Conservation (phyloP, 495 filamentous ascomycete species). For the Daldinia decipiens region DNA sequence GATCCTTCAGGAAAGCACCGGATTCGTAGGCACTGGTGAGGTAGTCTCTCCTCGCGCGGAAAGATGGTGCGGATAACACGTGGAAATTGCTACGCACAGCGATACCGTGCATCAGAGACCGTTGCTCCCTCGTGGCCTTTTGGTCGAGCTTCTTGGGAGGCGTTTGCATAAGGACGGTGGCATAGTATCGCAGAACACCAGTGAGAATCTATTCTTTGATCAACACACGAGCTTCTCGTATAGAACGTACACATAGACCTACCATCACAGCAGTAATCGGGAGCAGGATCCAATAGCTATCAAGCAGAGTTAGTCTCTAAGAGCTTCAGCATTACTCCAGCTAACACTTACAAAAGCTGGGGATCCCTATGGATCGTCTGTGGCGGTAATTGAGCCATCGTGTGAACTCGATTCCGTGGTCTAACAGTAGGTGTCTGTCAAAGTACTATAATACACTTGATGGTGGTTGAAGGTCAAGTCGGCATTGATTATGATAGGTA, state of each 20-base stretch:
- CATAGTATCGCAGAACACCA: constrained; percentile 95
- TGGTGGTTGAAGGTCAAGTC: constrained; percentile 22
- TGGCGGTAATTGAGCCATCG: constrained; percentile 85
- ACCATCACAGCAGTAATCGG: constrained; percentile 98
- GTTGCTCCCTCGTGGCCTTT: constrained; percentile 84
- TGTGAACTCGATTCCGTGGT: constrained; percentile 17
- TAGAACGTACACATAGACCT: constrained; percentile 35
- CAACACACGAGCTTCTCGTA: constrained; percentile 1
- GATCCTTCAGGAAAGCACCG: constrained; percentile 89
- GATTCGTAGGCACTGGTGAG: constrained; percentile 81
- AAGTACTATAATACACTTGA: neutral
- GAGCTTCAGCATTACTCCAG: neutral
- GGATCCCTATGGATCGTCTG: constrained; percentile 99
- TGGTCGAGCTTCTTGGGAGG: constrained; percentile 83
- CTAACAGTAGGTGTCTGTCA: neutral
- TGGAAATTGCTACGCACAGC: constrained; percentile 83
- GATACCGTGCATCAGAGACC: constrained; percentile 84
- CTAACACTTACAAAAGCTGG: constrained; percentile 80
- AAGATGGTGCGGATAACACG: constrained; percentile 77
- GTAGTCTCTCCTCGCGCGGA: constrained; percentile 80
- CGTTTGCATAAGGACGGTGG: constrained; percentile 85
- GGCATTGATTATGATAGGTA: neutral
- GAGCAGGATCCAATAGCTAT: constrained; percentile 96
- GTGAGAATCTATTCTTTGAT: constrained; percentile 76
- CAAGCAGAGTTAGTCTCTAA: constrained; percentile 25